Conservation (phyloP, 2,329 filamentous ascomycete genomes). For the Westerdykella ornata region DNA sequence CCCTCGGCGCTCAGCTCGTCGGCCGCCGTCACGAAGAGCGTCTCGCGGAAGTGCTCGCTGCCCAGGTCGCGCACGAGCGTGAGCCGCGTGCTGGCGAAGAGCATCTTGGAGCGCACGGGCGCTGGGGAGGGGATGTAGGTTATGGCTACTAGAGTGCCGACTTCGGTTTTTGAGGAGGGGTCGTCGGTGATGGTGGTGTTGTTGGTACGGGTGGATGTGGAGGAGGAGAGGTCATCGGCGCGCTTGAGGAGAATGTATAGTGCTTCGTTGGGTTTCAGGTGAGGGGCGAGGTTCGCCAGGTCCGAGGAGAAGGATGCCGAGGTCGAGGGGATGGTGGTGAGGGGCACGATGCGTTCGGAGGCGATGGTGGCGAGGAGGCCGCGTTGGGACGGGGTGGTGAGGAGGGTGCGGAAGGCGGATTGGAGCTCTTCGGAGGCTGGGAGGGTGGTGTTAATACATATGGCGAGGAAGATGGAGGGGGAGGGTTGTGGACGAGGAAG, state of each 20-base stretch:
- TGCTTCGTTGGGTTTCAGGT: slow-evolving; percentile 60
- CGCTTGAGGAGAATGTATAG: slow-evolving; percentile 71
- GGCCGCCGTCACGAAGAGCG: slow-evolving; percentile 63
- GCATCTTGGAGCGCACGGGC: slow-evolving; percentile 78
- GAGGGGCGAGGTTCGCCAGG: slow-evolving; percentile 54
- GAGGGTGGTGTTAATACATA: slow-evolving; percentile 8
- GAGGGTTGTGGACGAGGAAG: background rate
- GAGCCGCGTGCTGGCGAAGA: slow-evolving; percentile 71
- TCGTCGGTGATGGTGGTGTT: too few species aligned
- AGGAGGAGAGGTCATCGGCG: slow-evolving; percentile 45
- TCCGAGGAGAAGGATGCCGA: slow-evolving; percentile 57
- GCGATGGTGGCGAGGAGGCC: slow-evolving; percentile 65
- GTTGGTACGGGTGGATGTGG: slow-evolving; percentile 22
- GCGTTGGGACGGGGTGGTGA: slow-evolving; percentile 56
- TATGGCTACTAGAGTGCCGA: slow-evolving; percentile 52
- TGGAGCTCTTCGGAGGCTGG: slow-evolving; percentile 68
- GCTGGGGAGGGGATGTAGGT: slow-evolving; percentile 75
- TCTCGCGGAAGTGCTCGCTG: slow-evolving; percentile 70
- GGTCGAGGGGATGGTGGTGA: slow-evolving; percentile 47
- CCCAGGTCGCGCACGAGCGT: slow-evolving; percentile 71
- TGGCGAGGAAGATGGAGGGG: slow-evolving; percentile 4
- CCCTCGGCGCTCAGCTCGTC: slow-evolving; percentile 63
- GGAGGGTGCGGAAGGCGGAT: slow-evolving; percentile 63
- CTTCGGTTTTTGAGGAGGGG: background rate
- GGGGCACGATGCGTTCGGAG: slow-evolving; percentile 60